Evolutionary conservation across 2,329 filamentous ascomycete genomes (phyloP), one percentile per base, ranked within the genome.

Genomic region (Botrytis elliptica): DNA sequence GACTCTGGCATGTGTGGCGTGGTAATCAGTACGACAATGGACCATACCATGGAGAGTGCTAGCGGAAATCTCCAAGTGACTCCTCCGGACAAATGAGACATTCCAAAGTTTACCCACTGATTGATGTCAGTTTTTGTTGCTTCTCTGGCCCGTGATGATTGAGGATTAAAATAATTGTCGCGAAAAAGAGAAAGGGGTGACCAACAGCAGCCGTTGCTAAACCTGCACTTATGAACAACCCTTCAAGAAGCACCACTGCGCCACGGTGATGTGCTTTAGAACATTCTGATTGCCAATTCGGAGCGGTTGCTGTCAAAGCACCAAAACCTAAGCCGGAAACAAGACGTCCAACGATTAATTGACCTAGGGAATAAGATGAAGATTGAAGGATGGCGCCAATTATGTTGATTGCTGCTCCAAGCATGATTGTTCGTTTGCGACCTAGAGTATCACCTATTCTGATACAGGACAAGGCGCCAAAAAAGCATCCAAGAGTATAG

Each of bases 251-350:
- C 79, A 90, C 87, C 36, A 89, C 82, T 75, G 87, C 88, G 20
- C 88, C 88, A 64, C 88, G 84, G 76, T 88, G 87, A 77, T 89
- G 86, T 3, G 87, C 83, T 22, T 85, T 85, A 52, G 87, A 89
- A 5, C 86, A 88, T 79, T 90, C 88, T 0, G 88, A 88, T 75
- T 90, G 87, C 88, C 88, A 90, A 68, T 87, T 89, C 9, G 88
- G 88, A 1, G 86, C 83, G 25, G 83, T 84, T 8, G 83, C 84
- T 0, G 84, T 85, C 75, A 85, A 85, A 77, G 85, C 84, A 25
- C 86, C 86, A 76, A 86, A 86, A 1, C 86, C 85, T 74, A 88
- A 82, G 9, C 85, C 87, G 4, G 85, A 85, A 29, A 87, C 81
- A 59, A 85, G 82, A 59, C 85, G 82, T 16, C 85, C 85, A 44